Base-by-base conservation (phyloP, 768 basidiomycete genomes). In the Phlegmacium glaucopus region DNA sequence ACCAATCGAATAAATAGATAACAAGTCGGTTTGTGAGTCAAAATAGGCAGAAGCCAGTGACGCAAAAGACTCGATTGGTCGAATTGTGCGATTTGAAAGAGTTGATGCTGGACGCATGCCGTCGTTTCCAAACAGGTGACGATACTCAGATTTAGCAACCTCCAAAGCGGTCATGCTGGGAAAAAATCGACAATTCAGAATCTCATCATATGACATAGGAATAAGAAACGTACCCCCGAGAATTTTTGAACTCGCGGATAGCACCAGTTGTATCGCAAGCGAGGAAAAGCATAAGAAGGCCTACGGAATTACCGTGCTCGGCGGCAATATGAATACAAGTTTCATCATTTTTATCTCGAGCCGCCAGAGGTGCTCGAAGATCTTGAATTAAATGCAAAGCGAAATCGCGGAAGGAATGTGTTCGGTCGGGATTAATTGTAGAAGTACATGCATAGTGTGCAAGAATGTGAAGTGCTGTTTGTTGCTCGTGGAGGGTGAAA, bases 321-420 rank as follows among this genome's bases (percentile, higher is more conserved):
- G 88, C 88, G 39, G 87, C 87, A 50, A 88, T 69, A 69, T 90
- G 88, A 41, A 90, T 72, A 69, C 86, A 88, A 3, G 88, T 90
- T 59, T 90, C 87, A 53, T 80, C 79, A 44, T 83, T 65, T 52
- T 68, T 76, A 62, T 90, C 85, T 39, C 72, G 67, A 15, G 87
- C 84, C 25, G 78, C 72, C 35, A 90, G 61, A 0, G 88, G 87
- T 6, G 84, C 82, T 26, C 77, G 79, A 26, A 90, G 78, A 58
- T 87, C 82, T 47, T 72, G 71, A 30, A 90, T 74, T 47, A 90
- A 77, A 63, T 90, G 87, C 53, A 78, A 63, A 61, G 79, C 69
- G 62, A 88, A 84, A 53, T 74, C 69, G 53, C 79, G 79, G 58
- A 86, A 55, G 28, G 71, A 59, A 16, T 68, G 59, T 45, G 66